phyloP scores from a whole-genome alignment of 805 yeast species.

The Candida arabinofermentans region DNA sequence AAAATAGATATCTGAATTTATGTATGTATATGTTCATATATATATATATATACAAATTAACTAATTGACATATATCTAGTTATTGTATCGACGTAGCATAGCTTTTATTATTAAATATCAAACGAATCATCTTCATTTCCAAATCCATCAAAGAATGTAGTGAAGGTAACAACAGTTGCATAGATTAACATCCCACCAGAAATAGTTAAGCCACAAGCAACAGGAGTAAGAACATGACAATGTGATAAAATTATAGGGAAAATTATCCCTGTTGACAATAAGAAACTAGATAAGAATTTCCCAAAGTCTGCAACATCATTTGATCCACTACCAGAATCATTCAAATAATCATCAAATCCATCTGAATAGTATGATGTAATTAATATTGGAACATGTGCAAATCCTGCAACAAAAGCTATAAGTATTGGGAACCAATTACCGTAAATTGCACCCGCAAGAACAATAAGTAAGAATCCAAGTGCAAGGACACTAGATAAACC shows the following conservation, averaged over 20 bases:
- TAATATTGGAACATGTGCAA: slow-evolving; percentile 72
- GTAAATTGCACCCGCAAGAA: slow-evolving; percentile 82
- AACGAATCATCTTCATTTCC: slow-evolving; percentile 39
- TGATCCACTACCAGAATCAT: slow-evolving; percentile 40
- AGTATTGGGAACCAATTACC: slow-evolving; percentile 90
- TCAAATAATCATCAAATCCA: slow-evolving; percentile 56
- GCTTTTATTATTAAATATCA: slow-evolving; percentile 12
- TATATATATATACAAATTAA: too few species aligned
- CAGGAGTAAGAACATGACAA: slow-evolving; percentile 60
- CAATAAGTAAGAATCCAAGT: slow-evolving; percentile 83
- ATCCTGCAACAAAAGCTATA: slow-evolving; percentile 55
- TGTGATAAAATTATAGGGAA: slow-evolving; percentile 78
- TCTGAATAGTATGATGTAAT: slow-evolving; percentile 44
- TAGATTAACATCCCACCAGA: slow-evolving; percentile 83
- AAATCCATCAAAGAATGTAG: slow-evolving; percentile 65
- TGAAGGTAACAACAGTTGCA: slow-evolving; percentile 77
- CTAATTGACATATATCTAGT: too few species aligned
- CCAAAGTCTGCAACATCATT: slow-evolving; percentile 69
- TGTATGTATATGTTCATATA: too few species aligned
- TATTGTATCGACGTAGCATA: too few species aligned
- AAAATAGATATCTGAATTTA: too few species aligned
- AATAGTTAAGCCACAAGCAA: slow-evolving; percentile 74
- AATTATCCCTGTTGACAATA: slow-evolving; percentile 69
- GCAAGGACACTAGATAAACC: slow-evolving; percentile 76
- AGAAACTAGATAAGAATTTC: slow-evolving; percentile 70